These are phyloP conservation scores for Mucor mucedo DNA, from an alignment of 371 early-diverging fungal genomes.

Conservation along the genomic window DNA sequence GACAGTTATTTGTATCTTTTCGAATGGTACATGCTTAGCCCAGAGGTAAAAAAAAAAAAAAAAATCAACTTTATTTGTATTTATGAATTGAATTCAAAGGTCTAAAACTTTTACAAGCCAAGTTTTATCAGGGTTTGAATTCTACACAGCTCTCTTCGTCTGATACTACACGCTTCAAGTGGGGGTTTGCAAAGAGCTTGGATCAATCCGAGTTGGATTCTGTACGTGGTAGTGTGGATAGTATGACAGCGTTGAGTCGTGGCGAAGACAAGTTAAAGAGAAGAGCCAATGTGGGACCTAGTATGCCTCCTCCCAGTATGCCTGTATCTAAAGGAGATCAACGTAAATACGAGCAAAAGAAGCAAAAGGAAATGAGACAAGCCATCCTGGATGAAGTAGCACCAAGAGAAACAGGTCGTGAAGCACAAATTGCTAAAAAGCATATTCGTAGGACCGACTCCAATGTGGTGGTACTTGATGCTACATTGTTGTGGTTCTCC, in stretches of 20 bases:
- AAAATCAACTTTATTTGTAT: no score
- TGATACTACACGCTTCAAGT: slow-evolving; percentile 74
- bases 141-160: slow-evolving; percentile 66
- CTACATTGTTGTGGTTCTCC: no score
- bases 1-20: no score
- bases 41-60: no score
- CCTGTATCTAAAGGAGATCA: slow-evolving; percentile 31
- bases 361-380: slow-evolving; percentile 59
- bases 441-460: no score
- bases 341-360: slow-evolving; percentile 58
- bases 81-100: no score
- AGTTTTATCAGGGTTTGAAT: slow-evolving; percentile 71
- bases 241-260: slow-evolving; percentile 52
- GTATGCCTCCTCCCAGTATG: slow-evolving; percentile 28
- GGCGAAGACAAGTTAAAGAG: slow-evolving; percentile 24
- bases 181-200: slow-evolving; percentile 75
- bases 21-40: no score
- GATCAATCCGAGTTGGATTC: slow-evolving; percentile 63
- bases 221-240: slow-evolving; percentile 66
- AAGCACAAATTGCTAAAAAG: slow-evolving; percentile 72
- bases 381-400: slow-evolving; percentile 79
- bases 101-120: no score
- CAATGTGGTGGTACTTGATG: no score
- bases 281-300: slow-evolving; percentile 41
- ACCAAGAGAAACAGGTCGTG: slow-evolving; percentile 82